phyloP scores from a whole-genome alignment of 306 rosid species.

The Benincasa hispida region DNA sequence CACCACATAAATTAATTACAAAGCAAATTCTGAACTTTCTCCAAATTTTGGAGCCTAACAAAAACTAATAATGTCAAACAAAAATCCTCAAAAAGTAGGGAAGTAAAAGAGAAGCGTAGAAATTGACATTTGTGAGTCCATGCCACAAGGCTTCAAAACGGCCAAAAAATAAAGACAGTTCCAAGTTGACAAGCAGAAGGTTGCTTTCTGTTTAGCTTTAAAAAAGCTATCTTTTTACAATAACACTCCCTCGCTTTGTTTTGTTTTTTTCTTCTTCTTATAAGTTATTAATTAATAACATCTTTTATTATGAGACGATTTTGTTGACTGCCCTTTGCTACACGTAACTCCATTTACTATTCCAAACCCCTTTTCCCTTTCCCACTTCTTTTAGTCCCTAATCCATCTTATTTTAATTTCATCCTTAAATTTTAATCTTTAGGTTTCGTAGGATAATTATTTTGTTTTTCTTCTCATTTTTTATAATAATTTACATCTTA shows the following conservation, averaged over 20 bases:
- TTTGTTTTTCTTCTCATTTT: too few relatives aligned
- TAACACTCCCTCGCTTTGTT: background rate
- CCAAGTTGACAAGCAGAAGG: background rate
- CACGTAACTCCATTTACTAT: slow-evolving; percentile 15
- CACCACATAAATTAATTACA: too few relatives aligned
- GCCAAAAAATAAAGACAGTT: background rate
- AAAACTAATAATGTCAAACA: too few relatives aligned
- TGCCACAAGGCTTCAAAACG: background rate
- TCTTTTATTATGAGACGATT: background rate
- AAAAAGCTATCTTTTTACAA: background rate
- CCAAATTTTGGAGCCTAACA: too few relatives aligned
- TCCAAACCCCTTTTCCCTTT: background rate
- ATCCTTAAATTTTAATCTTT: too few relatives aligned
- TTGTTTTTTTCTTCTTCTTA: background rate
- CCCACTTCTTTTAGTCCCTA: too few relatives aligned
- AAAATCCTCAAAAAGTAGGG: too few relatives aligned
- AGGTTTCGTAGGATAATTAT: too few relatives aligned
- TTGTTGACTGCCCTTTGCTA: slow-evolving; percentile 12
- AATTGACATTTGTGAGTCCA: background rate
- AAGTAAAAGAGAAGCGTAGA: background rate
- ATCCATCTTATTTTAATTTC: too few relatives aligned
- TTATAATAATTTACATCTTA: too few relatives aligned
- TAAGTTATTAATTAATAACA: background rate
- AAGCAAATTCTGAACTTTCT: too few relatives aligned
- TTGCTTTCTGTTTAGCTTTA: background rate